A percentile compares a stretch with the other conserved stretches of the same genome.
Conservation (phyloP, 1,284 basidiomycete species). For the Xerocomus amazonicus region DNA sequence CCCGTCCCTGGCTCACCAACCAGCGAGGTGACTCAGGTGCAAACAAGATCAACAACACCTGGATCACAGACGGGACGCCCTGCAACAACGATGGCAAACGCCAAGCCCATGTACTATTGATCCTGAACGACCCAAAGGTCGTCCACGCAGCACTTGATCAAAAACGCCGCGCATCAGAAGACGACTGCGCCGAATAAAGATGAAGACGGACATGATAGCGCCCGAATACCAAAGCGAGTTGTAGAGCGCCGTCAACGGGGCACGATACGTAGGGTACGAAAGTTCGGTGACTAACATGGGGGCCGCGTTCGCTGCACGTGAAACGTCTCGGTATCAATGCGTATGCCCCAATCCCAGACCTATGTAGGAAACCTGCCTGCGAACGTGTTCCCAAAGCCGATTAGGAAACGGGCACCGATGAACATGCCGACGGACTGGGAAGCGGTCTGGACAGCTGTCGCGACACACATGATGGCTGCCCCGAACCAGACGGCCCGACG, state of each 20-base stretch:
- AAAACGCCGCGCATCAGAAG: not conserved
- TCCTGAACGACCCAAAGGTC: slow-evolving; percentile 70
- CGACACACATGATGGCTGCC: slow-evolving; percentile 60
- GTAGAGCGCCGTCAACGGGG: slow-evolving; percentile 66
- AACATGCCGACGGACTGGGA: slow-evolving; percentile 76
- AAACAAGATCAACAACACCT: slow-evolving; percentile 58
- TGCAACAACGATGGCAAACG: slow-evolving; percentile 69
- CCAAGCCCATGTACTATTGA: slow-evolving; percentile 69
- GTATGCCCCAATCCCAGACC: not conserved
- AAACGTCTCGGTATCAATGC: not conserved
- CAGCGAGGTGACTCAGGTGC: slow-evolving; percentile 72
- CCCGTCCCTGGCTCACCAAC: slow-evolving; percentile 62
- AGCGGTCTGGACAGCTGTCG: slow-evolving; percentile 67
- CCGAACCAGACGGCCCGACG: slow-evolving; percentile 60
- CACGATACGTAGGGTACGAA: slow-evolving; percentile 74
- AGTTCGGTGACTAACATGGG: slow-evolving; percentile 77
- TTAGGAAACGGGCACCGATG: slow-evolving; percentile 75
- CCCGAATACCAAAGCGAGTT: slow-evolving; percentile 81
- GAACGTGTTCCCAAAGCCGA: slow-evolving; percentile 78
- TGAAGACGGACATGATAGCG: slow-evolving; percentile 54
- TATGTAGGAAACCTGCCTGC: slow-evolving; percentile 40
- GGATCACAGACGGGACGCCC: slow-evolving; percentile 60
- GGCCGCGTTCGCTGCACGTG: slow-evolving; percentile 51
- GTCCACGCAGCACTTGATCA: slow-evolving; percentile 63
- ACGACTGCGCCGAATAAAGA: too few species aligned